Conservation (phyloP, 768 basidiomycete species). For the Lactarius trivialis region DNA sequence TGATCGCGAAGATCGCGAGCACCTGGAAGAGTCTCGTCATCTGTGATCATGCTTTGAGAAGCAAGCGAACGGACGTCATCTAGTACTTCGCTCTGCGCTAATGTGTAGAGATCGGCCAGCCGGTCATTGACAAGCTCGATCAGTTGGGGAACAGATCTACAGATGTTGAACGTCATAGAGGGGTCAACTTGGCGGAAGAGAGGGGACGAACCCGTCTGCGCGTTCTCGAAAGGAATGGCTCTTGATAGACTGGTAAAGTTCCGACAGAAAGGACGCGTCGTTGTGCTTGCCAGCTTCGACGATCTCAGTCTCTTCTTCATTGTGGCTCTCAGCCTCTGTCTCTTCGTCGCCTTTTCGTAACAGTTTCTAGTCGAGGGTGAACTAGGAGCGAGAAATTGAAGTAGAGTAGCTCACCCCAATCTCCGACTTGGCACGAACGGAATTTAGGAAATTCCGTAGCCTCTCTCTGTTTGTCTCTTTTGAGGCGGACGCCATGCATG, state of each 20-base stretch:
- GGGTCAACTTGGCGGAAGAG: neutral
- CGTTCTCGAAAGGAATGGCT: constrained; percentile 10
- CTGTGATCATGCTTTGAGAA: neutral
- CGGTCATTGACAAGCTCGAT: constrained; percentile 16
- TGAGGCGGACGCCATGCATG: constrained; percentile 8
- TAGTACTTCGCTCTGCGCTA: constrained; percentile 17
- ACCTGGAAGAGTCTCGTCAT: constrained; percentile 5
- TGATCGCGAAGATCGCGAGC: constrained; percentile 8
- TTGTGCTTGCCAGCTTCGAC: constrained; percentile 16
- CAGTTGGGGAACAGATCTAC: constrained; percentile 11
- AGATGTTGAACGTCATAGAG: neutral
- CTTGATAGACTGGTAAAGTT: constrained; percentile 16
- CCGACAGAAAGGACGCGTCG: constrained; percentile 17
- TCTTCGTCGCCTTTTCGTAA: constrained; percentile 2
- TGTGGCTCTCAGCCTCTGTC: constrained; percentile 1
- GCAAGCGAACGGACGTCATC: constrained; percentile 11
- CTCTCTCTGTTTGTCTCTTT: constrained; percentile 5
- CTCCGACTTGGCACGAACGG: neutral
- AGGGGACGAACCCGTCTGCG: constrained; percentile 11
- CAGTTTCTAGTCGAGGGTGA: constrained; percentile 2
- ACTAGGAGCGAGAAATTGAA: neutral
- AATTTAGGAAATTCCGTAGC: neutral
- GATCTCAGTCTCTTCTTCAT: constrained; percentile 5
- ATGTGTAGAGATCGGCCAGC: constrained; percentile 14
- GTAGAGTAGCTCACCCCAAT: constrained; percentile 1